Evolutionary conservation across 345 rosid species (phyloP), one percentile per base, ranked within the genome.

Genomic region (Ricinus communis): DNA sequence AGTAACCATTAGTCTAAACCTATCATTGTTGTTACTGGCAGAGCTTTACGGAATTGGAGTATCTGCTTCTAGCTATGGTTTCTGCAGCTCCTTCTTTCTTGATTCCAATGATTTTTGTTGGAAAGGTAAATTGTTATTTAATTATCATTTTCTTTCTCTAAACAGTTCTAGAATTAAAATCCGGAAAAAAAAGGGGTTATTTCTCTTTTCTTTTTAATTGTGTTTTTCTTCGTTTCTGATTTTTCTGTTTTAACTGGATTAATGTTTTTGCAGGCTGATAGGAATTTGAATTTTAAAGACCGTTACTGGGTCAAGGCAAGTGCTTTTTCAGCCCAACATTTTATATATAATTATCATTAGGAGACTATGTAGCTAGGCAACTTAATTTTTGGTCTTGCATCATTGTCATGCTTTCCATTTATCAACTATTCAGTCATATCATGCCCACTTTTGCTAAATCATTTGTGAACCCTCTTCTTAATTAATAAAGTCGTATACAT

Each of bases 251-350:
- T 38, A 36, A 41, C 9, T 51, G 16, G 19, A 51, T 18, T 27
- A 8, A 19, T 15, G 45, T 11, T 59, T 66, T 80, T 69, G 77
- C 85, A 95, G 99, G 97, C 97, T 2, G 97, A 90, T 74, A 65
- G 83, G 43, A 82, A 75, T 68, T 69, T 95, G 81, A 14, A 63
- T 69, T 90, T 86, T 89, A 90, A 79, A 79, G 97, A 90, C 66
- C 96, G 97, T 8, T 91, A 90, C 49, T 95, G 99, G 97, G 88
- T 91, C 82, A 95, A 95, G 99, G 99, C 83, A 90, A 83, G 92
- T 89, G 60, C 62, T 57, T 71, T 65, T 38, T 63, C 10, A 2
- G 24, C 28, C 3, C 45, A 57, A 51, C 27, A 21, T 64, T 68
- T 59, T 61, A 52, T 31, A 13, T 63, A 10, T 22, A 0, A 43